phyloP scores from a whole-genome alignment of 306 rosid species.

The Citrullus colocynthis region DNA sequence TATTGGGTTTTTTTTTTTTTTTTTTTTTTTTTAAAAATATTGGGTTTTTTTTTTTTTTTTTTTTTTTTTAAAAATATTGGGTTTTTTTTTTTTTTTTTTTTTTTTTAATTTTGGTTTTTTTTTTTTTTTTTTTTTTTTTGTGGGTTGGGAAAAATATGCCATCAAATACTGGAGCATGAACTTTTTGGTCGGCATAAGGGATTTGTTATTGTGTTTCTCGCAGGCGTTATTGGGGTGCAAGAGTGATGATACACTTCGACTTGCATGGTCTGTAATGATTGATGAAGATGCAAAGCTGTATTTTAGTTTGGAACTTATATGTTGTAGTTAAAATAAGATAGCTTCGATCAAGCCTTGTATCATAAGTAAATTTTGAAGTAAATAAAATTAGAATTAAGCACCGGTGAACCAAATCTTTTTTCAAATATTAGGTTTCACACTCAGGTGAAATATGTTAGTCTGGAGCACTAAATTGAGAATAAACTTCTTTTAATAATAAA shows the following conservation, averaged over 20 bases:
- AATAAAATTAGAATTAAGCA: background rate
- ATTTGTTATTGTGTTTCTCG: background rate
- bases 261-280: background rate
- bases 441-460: too few relatives aligned
- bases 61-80: background rate
- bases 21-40: too few relatives aligned
- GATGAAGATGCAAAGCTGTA: background rate
- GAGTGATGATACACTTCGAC: slow-evolving; percentile 29
- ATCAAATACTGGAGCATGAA: background rate
- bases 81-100: background rate
- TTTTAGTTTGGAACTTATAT: background rate
- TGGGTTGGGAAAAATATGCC: background rate
- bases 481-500: too few relatives aligned
- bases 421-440: too few relatives aligned
- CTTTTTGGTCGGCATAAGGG: background rate
- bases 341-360: background rate
- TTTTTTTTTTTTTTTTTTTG: background rate
- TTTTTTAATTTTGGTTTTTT: background rate
- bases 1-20: background rate
- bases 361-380: background rate
- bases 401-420: too few relatives aligned
- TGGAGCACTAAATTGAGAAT: too few relatives aligned
- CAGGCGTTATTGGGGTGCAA: slow-evolving; percentile 83
- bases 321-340: background rate
- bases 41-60: background rate